A percentile compares a stretch with the other conserved stretches of the same genome.
These are phyloP conservation scores for Cyathus pygmaeus DNA, from an alignment of 1,284 basidiomycete genomes.

Conservation along the genomic window DNA sequence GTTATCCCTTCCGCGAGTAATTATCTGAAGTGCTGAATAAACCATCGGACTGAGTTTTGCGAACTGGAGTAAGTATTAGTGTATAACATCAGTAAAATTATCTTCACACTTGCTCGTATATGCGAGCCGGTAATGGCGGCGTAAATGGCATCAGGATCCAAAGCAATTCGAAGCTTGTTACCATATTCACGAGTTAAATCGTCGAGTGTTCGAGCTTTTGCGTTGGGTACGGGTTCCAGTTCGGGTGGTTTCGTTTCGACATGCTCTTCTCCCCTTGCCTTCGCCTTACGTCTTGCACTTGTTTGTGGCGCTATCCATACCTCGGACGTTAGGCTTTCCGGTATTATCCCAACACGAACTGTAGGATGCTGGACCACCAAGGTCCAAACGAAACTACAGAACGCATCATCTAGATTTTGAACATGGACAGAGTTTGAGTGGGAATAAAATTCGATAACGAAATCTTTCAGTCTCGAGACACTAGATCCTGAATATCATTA, in stretches of 20 bases:
- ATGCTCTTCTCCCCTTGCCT: slow-evolving; percentile 61
- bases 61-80: slow-evolving; percentile 57
- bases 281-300: slow-evolving; percentile 70
- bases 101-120: slow-evolving; percentile 63
- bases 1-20: slow-evolving; percentile 80
- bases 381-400: slow-evolving; percentile 84
- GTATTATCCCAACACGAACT: slow-evolving; percentile 74
- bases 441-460: slow-evolving; percentile 72
- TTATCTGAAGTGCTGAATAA: slow-evolving; percentile 86
- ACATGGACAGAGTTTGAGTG: slow-evolving; percentile 45
- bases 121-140: slow-evolving; percentile 86
- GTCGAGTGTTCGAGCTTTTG: slow-evolving; percentile 59
- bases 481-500: slow-evolving; percentile 65
- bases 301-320: slow-evolving; percentile 81
- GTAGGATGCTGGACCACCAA: slow-evolving; percentile 77
- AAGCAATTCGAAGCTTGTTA: slow-evolving; percentile 75
- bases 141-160: slow-evolving; percentile 79
- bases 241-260: slow-evolving; percentile 52
- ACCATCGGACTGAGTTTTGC: slow-evolving; percentile 84
- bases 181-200: slow-evolving; percentile 66
- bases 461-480: slow-evolving; percentile 72
- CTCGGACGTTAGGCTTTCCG: slow-evolving; percentile 64
- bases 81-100: slow-evolving; percentile 1
- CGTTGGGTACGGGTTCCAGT: slow-evolving; percentile 64
- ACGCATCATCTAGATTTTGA: slow-evolving; percentile 79